phyloP scores from a whole-genome alignment of 257 asterid genomes.

The Striga asiatica region DNA sequence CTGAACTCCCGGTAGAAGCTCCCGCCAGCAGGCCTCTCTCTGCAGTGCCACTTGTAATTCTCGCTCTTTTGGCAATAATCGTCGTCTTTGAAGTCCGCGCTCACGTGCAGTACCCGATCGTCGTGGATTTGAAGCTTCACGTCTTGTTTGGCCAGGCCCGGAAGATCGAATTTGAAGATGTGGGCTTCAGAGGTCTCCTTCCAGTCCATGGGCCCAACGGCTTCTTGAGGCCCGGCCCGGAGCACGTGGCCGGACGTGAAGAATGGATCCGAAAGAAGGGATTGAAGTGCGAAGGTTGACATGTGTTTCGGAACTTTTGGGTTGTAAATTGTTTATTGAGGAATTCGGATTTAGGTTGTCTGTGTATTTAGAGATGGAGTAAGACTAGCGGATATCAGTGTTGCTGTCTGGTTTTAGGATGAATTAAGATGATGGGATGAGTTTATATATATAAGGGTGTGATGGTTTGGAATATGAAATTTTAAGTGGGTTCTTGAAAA shows the following conservation, averaged over 20 bases:
- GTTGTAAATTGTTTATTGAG: not conserved
- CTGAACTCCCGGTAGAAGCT: slow-evolving; percentile 25
- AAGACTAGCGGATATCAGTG: not conserved
- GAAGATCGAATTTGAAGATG: slow-evolving; percentile 34
- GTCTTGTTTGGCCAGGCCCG: slow-evolving; percentile 28
- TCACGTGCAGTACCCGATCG: slow-evolving; percentile 22
- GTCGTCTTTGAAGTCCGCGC: slow-evolving; percentile 14
- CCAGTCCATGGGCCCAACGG: slow-evolving; percentile 29
- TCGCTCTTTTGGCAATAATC: not conserved
- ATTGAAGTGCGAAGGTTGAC: slow-evolving; percentile 4
- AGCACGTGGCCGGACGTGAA: not conserved
- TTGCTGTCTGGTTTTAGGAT: not conserved
- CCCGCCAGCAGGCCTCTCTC: slow-evolving; percentile 19
- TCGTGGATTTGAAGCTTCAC: slow-evolving; percentile 38
- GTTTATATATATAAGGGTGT: slow-evolving; percentile 14
- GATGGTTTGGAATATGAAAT: not conserved
- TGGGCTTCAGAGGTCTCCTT: slow-evolving; percentile 34
- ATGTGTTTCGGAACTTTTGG: not conserved
- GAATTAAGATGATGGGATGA: not conserved
- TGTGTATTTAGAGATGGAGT: not conserved
- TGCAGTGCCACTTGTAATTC: slow-evolving; percentile 27
- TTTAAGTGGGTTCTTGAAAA: slow-evolving; percentile 16
- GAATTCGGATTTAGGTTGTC: not conserved
- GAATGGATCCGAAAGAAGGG: slow-evolving; percentile 17
- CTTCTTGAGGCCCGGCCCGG: slow-evolving; percentile 3